Evolutionary conservation across 2,329 filamentous ascomycete genomes (phyloP).

Genomic region (Venturia pyrina): DNA sequence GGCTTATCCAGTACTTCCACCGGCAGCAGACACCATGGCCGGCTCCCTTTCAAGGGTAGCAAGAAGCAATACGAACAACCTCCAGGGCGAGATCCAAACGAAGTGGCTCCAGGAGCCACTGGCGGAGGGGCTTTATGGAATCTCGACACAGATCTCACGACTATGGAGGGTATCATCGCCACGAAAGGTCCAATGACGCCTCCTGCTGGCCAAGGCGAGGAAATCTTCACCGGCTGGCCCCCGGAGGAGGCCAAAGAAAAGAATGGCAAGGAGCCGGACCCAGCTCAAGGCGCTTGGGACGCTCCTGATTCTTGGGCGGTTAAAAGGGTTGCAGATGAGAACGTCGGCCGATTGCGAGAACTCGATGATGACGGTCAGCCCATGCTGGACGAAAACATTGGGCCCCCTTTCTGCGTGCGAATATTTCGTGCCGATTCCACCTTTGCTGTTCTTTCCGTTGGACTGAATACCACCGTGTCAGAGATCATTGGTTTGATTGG

Average conservation of each 20-base stretch:
- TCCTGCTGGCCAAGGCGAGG: conserved; percentile 38
- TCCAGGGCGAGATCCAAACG: conserved; percentile 34
- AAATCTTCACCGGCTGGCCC: conserved; percentile 13
- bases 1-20: conserved; percentile 10
- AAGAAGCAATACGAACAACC: conserved; percentile 24
- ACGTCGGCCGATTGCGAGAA: conserved; percentile 46
- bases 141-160: conserved; percentile 76
- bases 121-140: conserved; percentile 56
- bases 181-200: conserved; percentile 54
- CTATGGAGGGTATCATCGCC: conserved; percentile 86
- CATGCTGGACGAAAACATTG: conserved; percentile 63
- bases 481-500: conserved; percentile 86
- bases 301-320: conserved; percentile 97
- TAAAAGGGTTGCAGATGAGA: conserved; percentile 59
- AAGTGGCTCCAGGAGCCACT: conserved; percentile 28
- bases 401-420: conserved; percentile 77
- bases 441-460: conserved; percentile 82
- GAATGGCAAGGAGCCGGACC: conserved; percentile 27
- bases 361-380: conserved; percentile 58
- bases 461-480: conserved; percentile 70
- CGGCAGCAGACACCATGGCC: conserved; percentile 25
- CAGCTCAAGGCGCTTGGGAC: conserved; percentile 59
- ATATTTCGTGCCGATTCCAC: conserved; percentile 91
- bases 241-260: conserved; percentile 16
- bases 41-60: conserved; percentile 43